phyloP scores from a whole-genome alignment of 305 asterid species.

The Fraxinus baroniana region DNA sequence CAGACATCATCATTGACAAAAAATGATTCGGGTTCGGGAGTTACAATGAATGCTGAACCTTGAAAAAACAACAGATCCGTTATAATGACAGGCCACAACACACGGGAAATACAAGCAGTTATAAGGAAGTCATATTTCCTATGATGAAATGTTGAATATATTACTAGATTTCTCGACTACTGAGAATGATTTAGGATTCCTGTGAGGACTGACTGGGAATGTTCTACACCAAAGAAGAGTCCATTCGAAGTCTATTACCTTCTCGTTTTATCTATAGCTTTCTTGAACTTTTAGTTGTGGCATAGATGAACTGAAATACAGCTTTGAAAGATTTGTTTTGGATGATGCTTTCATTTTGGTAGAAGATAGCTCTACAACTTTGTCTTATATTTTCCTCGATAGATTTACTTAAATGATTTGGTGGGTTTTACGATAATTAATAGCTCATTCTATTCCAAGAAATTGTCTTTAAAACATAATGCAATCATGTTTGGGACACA shows the following conservation, averaged over 20 bases:
- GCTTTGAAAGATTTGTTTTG: neutral
- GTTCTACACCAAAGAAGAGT: slow-evolving; percentile 26
- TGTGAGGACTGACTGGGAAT: slow-evolving; percentile 28
- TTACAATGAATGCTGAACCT: slow-evolving; percentile 16
- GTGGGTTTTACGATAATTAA: neutral
- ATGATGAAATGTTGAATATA: slow-evolving; percentile 36
- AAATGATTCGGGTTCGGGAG: slow-evolving; percentile 34
- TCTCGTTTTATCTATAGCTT: slow-evolving; percentile 8
- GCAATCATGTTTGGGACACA: neutral
- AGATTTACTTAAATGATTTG: neutral
- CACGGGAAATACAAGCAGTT: slow-evolving; percentile 19
- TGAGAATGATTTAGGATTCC: slow-evolving; percentile 35
- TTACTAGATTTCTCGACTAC: slow-evolving; percentile 46
- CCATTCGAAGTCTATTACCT: slow-evolving; percentile 2
- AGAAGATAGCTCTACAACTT: neutral
- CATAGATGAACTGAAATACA: neutral
- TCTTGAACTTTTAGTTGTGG: slow-evolving; percentile 5
- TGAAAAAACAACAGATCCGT: slow-evolving; percentile 18
- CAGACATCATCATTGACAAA: slow-evolving; percentile 46
- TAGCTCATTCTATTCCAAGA: neutral
- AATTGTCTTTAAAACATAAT: neutral
- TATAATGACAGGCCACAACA: slow-evolving; percentile 21
- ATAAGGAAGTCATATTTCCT: slow-evolving; percentile 29
- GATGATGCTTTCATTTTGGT: neutral
- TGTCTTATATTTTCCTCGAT: neutral